Conservation (phyloP, 2,329 filamentous ascomycete genomes). For the Plectosphaerella cucumerina region DNA sequence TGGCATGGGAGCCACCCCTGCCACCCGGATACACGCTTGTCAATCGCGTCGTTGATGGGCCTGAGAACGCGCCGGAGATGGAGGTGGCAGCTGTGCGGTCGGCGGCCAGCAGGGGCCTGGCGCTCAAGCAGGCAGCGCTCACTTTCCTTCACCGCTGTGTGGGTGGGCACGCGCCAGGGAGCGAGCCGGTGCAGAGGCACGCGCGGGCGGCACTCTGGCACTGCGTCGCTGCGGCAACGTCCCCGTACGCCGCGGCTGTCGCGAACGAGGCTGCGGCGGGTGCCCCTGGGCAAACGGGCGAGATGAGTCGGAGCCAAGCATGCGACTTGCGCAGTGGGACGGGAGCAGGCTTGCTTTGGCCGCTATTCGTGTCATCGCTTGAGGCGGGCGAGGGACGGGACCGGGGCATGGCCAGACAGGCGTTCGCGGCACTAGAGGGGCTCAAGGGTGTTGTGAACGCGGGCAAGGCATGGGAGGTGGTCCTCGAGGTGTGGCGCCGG, state of each 20-base stretch:
- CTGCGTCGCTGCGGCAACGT: conserved; percentile 9
- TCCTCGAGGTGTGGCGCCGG: conserved; percentile 11
- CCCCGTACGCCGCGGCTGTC: neutral
- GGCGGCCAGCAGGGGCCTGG: conserved; percentile 10
- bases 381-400: conserved; percentile 12
- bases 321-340: conserved; percentile 3
- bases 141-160: conserved; percentile 9
- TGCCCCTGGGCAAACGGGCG: neutral
- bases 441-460: conserved; percentile 10
- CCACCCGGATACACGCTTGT: conserved; percentile 10
- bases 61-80: conserved; percentile 6
- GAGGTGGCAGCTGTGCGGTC: conserved; percentile 10
- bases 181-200: conserved; percentile 10
- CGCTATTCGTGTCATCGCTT: conserved; percentile 10
- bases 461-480: conserved; percentile 10
- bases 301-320: neutral
- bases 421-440: conserved; percentile 9
- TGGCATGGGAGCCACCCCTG: conserved; percentile 6
- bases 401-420: conserved; percentile 11
- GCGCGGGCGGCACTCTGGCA: conserved; percentile 12
- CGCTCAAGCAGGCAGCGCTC: conserved; percentile 10
- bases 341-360: conserved; percentile 10
- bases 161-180: conserved; percentile 8
- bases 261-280: neutral
- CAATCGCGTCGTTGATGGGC: conserved; percentile 12